A percentile compares a stretch with the other conserved stretches of the same genome.
These are phyloP conservation scores for Populus alba DNA, from an alignment of 345 rosid species.

Conservation along the genomic window DNA sequence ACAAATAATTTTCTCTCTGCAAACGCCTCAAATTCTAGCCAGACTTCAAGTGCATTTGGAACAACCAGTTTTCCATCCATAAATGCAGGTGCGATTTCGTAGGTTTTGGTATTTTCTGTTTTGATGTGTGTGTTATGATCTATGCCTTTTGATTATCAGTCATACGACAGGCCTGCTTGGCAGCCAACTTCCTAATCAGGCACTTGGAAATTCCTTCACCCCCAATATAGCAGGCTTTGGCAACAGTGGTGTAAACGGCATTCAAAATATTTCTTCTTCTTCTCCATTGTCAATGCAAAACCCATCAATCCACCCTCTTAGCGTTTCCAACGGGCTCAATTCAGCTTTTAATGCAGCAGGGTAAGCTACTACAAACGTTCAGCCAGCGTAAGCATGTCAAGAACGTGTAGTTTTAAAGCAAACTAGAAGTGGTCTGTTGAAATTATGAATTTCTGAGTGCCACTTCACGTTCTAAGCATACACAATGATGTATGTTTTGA, in stretches of 20 bases:
- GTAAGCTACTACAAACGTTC: slow-evolving; percentile 19
- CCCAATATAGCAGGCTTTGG: slow-evolving; percentile 19
- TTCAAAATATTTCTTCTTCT: slow-evolving; percentile 23
- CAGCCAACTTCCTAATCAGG: slow-evolving; percentile 27
- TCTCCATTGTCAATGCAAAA: slow-evolving; percentile 21
- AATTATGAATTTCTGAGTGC: not conserved
- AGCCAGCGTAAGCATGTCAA: slow-evolving; percentile 31
- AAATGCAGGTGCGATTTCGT: slow-evolving; percentile 22
- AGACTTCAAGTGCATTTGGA: slow-evolving; percentile 29
- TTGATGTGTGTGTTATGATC: not conserved
- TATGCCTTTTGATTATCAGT: slow-evolving; percentile 22
- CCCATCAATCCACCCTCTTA: slow-evolving; percentile 21
- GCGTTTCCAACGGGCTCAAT: slow-evolving; percentile 5
- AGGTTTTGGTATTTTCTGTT: slow-evolving; percentile 5
- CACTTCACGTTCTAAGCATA: not conserved
- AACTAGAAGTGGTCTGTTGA: not conserved
- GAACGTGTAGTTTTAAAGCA: not conserved
- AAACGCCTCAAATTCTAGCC: slow-evolving; percentile 38
- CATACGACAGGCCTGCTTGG: slow-evolving; percentile 23
- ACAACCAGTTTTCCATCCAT: slow-evolving; percentile 19
- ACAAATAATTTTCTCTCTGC: slow-evolving; percentile 17
- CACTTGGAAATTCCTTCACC: slow-evolving; percentile 19
- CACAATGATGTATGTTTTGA: not conserved
- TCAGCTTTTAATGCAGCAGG: slow-evolving; percentile 20
- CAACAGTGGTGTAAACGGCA: slow-evolving; percentile 19